Evolutionary conservation across 202 grass and related monocot genomes (phyloP).

Genomic region (Saccharum hybrid): DNA sequence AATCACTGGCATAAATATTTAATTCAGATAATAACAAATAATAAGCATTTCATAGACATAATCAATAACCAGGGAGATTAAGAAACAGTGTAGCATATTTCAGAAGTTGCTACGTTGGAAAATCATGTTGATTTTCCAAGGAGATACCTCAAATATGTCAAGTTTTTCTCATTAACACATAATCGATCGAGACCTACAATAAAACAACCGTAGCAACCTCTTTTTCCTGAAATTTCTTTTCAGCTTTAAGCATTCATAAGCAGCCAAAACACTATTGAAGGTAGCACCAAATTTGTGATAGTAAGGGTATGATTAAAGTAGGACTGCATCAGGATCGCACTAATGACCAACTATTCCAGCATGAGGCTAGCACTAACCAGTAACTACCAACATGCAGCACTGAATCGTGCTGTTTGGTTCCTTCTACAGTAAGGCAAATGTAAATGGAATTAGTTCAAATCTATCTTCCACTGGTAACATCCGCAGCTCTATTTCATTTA

Average conservation of each 20-base stretch:
- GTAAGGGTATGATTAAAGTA: background rate
- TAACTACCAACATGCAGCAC: conserved; percentile 7
- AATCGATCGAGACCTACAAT: background rate
- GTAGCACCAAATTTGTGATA: background rate
- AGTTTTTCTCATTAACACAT: background rate
- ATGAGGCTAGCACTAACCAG: background rate
- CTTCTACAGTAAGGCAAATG: too few species aligned
- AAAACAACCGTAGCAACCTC: background rate
- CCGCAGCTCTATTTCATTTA: too few species aligned
- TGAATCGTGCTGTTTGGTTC: background rate
- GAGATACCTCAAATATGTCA: background rate
- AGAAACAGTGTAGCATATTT: background rate
- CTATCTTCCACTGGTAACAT: too few species aligned
- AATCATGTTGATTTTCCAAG: conserved; percentile 6
- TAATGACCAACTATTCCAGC: background rate
- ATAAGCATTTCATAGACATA: background rate
- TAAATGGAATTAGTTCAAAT: too few species aligned
- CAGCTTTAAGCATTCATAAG: conserved; percentile 5
- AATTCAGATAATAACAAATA: conserved; percentile 31
- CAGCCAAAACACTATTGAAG: background rate
- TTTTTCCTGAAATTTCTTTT: conserved; percentile 22
- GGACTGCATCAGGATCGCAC: background rate
- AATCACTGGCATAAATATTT: conserved; percentile 16
- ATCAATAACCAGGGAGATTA: background rate
- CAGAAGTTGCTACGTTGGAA: conserved; percentile 8